phyloP scores from a whole-genome alignment of 2,329 filamentous ascomycete species.

The Nakataea oryzae region DNA sequence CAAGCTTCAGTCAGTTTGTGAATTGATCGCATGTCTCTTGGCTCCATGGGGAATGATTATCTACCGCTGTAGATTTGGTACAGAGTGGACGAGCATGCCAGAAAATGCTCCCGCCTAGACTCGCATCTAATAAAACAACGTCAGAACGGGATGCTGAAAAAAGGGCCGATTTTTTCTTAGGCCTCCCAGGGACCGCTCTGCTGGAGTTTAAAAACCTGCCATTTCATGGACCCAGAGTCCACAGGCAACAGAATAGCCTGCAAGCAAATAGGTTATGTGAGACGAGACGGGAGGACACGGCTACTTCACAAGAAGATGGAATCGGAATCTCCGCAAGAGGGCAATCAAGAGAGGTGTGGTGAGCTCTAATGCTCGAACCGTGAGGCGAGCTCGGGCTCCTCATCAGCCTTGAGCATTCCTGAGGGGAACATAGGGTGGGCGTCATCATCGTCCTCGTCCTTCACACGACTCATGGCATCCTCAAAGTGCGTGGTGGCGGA shows the following conservation, averaged over 20 bases:
- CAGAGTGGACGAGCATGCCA: too few relatives aligned
- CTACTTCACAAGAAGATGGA: not conserved
- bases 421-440: not conserved
- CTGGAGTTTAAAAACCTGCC: not conserved
- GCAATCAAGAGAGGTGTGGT: not conserved
- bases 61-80: too few relatives aligned
- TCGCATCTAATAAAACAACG: too few relatives aligned
- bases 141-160: not conserved
- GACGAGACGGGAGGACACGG: too few relatives aligned
- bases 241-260: not conserved
- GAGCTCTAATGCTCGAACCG: not conserved
- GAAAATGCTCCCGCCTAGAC: too few relatives aligned
- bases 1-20: too few relatives aligned
- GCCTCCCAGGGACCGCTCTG: too few relatives aligned
- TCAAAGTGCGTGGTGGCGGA: not conserved
- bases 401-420: slow-evolving; percentile 2
- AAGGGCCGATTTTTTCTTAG: not conserved
- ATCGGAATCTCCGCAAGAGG: not conserved
- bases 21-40: too few relatives aligned
- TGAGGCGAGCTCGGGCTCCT: not conserved
- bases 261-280: too few relatives aligned
- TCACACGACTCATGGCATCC: not conserved
- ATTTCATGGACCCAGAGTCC: not conserved
- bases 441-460: not conserved
- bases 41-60: too few relatives aligned